These are phyloP conservation scores for Alternaria atra DNA, from an alignment of 2,329 filamentous ascomycete species.

Conservation along the genomic window DNA sequence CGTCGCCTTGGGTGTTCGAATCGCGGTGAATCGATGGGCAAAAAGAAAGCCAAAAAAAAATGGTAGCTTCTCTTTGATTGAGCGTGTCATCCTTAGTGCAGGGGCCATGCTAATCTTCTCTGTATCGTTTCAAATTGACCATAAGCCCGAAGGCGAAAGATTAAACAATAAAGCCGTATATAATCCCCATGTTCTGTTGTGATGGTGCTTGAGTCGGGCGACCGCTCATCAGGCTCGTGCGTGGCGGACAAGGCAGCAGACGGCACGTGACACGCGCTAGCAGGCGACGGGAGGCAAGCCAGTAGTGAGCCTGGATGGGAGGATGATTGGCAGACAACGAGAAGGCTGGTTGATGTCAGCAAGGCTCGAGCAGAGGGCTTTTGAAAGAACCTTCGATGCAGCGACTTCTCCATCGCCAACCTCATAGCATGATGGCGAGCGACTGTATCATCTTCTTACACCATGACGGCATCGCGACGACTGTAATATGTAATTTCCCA, in stretches of 20 bases:
- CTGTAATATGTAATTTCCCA: not conserved
- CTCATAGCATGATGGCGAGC: not conserved
- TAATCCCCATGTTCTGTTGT: not conserved
- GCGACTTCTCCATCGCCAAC: not conserved
- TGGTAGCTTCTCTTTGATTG: slow-evolving; percentile 45
- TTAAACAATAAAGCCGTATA: not conserved
- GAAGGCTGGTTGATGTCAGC: not conserved
- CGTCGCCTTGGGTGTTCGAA: not conserved
- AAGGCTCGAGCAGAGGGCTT: not conserved
- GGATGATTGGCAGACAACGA: not conserved
- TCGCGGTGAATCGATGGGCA: not conserved
- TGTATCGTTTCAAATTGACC: slow-evolving; percentile 47
- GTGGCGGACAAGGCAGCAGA: slow-evolving; percentile 2
- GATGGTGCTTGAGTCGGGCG: not conserved
- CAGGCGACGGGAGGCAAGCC: not conserved
- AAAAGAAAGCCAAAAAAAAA: slow-evolving; percentile 23
- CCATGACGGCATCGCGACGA: not conserved
- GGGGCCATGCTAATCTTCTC: slow-evolving; percentile 61
- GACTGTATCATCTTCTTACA: not conserved
- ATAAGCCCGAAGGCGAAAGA: slow-evolving; percentile 24
- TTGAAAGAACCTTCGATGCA: not conserved
- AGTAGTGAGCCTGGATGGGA: not conserved
- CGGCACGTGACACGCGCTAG: not conserved
- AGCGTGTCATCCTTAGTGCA: slow-evolving; percentile 89
- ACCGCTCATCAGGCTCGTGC: not conserved